phyloP scores from a whole-genome alignment of 495 filamentous ascomycete genomes.

The Xylaria sp. region DNA sequence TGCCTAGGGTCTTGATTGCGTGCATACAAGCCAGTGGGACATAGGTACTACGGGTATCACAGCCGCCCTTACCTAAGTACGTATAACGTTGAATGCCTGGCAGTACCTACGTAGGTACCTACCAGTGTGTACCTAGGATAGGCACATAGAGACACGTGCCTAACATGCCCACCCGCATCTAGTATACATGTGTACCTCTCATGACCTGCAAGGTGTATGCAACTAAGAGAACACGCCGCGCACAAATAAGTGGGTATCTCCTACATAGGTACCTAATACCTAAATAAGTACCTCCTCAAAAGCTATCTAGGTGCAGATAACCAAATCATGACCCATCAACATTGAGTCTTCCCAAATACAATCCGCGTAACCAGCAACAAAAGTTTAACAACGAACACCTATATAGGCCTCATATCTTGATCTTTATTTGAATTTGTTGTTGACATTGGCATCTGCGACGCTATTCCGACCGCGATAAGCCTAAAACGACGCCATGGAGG shows the following conservation, averaged over 20 bases:
- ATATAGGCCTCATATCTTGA: neutral
- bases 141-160: neutral
- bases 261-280: too few relatives aligned
- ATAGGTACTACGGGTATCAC: neutral
- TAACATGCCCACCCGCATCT: too few relatives aligned
- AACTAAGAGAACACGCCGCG: neutral
- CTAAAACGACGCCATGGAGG: conserved; percentile 34
- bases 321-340: neutral
- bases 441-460: neutral
- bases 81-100: too few relatives aligned
- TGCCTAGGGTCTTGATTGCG: conserved; percentile 3
- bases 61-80: neutral
- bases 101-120: too few relatives aligned
- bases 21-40: neutral
- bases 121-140: too few relatives aligned
- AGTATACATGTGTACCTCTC: neutral
- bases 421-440: neutral
- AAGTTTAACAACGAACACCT: neutral
- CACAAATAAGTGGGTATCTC: neutral
- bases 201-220: neutral
- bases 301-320: neutral
- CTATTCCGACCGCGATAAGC: conserved; percentile 1
- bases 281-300: neutral
- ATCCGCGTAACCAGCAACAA: conserved; percentile 5
- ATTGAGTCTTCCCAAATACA: neutral